Evolutionary conservation across 257 asterid genomes (phyloP), one percentile per base, ranked within the genome.

Genomic region (Petunia axillaris): DNA sequence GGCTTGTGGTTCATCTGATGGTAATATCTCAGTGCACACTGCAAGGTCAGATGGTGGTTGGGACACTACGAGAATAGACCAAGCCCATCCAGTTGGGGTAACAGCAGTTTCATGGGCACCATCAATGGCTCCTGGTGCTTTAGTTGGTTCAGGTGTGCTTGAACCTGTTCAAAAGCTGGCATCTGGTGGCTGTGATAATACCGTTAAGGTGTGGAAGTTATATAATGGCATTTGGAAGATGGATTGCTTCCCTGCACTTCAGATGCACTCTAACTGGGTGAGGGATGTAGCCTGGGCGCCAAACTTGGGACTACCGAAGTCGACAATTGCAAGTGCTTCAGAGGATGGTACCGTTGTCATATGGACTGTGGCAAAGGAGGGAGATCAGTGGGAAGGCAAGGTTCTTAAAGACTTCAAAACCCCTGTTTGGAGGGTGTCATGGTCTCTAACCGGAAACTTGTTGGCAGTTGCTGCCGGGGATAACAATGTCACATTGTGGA

Each of bases 201-300:
- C 98, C 0, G 97, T 93, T 70, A 95, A 93, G 88, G 93, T 95
- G 52, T 95, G 97, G 98, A 95, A 92, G 88, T 85, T 93, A 3
- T 83, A 87, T 52, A 89, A 89, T 6, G 96, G 96, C 41, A 83
- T 44, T 76, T 95, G 99, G 99, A 92, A 93, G 85, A 89, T 93
- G 99, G 97, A 95, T 83, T 92, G 97, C 82, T 92, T 92, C 82
- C 97, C 99, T 0, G 97, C 97, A 58, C 94, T 95, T 67, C 94
- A 87, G 52, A 90, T 85, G 93, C 98, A 93, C 73, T 71, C 84
- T 0, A 97, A 93, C 83, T 95, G 97, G 99, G 98, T 93, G 81
- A 93, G 99, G 68, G 99, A 95, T 59, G 99, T 95, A 58, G 91
- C 98, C 0, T 95, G 99, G 99, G 98, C 99, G 0, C 98, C 99